Percentiles rank a stretch among this genome's conserved stretches.
Conservation (phyloP, 2,329 filamentous ascomycete genomes). For the Epichloe sp. region DNA sequence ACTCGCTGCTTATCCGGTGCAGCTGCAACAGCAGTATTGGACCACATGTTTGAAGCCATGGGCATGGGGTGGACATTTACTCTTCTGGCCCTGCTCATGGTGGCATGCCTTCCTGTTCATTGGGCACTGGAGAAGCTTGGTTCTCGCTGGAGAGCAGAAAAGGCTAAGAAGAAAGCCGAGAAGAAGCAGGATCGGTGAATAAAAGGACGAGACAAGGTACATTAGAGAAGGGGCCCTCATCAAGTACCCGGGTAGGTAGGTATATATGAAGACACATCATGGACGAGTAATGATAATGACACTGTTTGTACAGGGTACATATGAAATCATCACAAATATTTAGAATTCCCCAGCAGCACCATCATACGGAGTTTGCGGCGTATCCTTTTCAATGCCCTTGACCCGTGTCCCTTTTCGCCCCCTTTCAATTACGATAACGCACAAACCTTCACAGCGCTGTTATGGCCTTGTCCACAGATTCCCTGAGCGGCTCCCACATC, state of each 20-base stretch:
- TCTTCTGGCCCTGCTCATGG: constrained; percentile 39
- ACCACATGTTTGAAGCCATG: constrained; percentile 42
- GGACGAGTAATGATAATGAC: not conserved
- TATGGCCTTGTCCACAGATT: constrained; percentile 52
- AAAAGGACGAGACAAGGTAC: not conserved
- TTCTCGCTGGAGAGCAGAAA: constrained; percentile 37
- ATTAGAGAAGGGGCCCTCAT: no score
- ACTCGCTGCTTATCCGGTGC: constrained; percentile 49
- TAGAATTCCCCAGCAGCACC: not conserved
- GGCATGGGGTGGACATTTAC: constrained; percentile 52
- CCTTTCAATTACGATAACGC: not conserved
- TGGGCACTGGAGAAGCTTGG: constrained; percentile 35
- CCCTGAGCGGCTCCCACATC: constrained; percentile 76
- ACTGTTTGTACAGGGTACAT: not conserved
- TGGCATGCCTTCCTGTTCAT: constrained; percentile 34
- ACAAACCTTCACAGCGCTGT: constrained; percentile 27
- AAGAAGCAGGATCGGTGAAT: not conserved
- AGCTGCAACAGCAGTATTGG: constrained; percentile 43
- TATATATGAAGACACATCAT: not conserved
- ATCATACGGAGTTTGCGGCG: no score
- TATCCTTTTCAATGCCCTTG: not conserved
- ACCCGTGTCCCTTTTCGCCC: not conserved
- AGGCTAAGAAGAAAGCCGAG: constrained; percentile 20
- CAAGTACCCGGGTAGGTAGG: not conserved
- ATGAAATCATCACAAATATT: not conserved